These are phyloP conservation scores for Elongisporangium anandrum DNA, from an alignment of 352 stramenopile genomes.

Conservation along the genomic window DNA sequence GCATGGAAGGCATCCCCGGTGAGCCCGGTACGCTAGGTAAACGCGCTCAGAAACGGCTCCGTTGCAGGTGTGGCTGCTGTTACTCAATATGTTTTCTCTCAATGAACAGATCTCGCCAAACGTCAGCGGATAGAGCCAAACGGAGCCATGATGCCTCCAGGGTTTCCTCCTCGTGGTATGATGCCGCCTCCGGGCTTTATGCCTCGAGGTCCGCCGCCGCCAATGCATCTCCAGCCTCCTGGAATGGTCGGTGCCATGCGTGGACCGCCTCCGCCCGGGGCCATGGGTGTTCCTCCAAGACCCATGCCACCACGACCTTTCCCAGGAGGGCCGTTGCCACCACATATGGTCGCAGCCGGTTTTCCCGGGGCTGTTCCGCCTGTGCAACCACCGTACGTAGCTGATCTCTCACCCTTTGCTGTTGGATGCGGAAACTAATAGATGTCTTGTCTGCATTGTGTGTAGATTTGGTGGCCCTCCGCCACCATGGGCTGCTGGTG, in stretches of 20 bases:
- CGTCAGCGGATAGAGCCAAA: constrained; percentile 36
- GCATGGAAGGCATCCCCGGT: constrained; percentile 83
- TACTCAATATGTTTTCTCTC: constrained; percentile 1
- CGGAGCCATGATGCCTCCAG: constrained; percentile 23
- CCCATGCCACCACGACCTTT: constrained; percentile 28
- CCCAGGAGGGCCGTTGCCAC: constrained; percentile 28
- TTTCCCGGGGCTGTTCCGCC: constrained; percentile 7
- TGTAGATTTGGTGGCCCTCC: constrained; percentile 9
- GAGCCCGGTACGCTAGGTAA: constrained; percentile 11
- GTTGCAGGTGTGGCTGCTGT: background rate
- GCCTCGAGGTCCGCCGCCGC: constrained; percentile 29
- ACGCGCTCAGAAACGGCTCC: background rate
- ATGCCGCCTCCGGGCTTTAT: constrained; percentile 47
- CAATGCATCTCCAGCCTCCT: constrained; percentile 39
- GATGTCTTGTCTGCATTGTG: background rate
- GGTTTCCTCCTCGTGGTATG: constrained; percentile 36
- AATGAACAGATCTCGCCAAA: constrained; percentile 28
- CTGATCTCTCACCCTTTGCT: background rate
- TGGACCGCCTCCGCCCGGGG: constrained; percentile 26
- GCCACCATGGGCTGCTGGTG: constrained; percentile 6
- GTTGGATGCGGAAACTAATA: background rate
- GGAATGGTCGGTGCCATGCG: constrained; percentile 40
- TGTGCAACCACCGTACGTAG: constrained; percentile 6
- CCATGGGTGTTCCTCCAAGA: constrained; percentile 21
- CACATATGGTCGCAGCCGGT: constrained; percentile 7